These are phyloP conservation scores for Aquilaria yunnanensis DNA, from an alignment of 345 rosid genomes.

Conservation along the genomic window DNA sequence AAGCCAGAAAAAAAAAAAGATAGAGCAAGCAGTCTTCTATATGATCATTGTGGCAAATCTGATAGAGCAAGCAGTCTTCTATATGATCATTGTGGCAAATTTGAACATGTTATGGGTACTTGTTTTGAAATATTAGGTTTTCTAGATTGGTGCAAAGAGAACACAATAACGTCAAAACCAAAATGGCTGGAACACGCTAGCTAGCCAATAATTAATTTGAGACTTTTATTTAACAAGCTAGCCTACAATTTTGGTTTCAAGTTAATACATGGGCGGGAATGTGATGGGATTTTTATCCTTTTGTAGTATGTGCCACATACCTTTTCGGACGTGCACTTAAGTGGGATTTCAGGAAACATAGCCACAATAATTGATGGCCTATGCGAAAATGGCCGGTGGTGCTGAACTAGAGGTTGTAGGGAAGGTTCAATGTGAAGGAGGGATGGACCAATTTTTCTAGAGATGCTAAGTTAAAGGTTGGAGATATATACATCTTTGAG, in stretches of 20 bases:
- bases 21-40: too few relatives aligned
- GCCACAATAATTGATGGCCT: neutral
- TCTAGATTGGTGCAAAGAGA: too few relatives aligned
- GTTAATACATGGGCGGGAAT: too few relatives aligned
- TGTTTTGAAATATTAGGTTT: too few relatives aligned
- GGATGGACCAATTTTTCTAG: neutral
- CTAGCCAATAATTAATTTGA: neutral
- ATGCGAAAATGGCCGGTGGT: neutral
- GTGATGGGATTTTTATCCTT: neutral
- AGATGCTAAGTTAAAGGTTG: neutral
- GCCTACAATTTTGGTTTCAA: too few relatives aligned
- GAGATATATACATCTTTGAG: neutral
- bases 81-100: too few relatives aligned
- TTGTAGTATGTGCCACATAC: slow-evolving; percentile 13
- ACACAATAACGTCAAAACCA: too few relatives aligned
- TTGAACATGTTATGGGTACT: too few relatives aligned
- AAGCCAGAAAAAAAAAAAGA: too few relatives aligned
- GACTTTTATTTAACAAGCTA: neutral
- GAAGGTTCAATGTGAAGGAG: neutral
- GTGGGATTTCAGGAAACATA: neutral
- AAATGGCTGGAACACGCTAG: neutral
- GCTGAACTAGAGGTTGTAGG: neutral
- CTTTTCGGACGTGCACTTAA: neutral
- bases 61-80: too few relatives aligned
- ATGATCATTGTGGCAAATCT: too few relatives aligned